These are phyloP conservation scores for Ceratobasidium sp. DNA, from an alignment of 1,284 basidiomycete species.

Conservation along the genomic window DNA sequence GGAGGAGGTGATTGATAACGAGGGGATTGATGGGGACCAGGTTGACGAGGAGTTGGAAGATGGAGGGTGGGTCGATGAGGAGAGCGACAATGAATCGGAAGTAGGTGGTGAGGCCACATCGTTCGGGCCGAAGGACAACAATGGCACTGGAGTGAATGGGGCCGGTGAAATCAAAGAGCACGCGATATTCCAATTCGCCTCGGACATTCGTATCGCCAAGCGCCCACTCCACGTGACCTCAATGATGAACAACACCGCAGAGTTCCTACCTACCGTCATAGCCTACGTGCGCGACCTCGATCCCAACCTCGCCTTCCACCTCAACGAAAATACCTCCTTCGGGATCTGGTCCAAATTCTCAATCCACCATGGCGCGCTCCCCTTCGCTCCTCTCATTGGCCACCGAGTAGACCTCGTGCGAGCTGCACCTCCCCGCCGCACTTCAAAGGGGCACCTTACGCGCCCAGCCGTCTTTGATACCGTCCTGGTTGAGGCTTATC, in stretches of 20 bases:
- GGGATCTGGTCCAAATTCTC: neutral
- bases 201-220: neutral
- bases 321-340: neutral
- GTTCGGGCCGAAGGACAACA: neutral
- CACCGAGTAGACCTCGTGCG: neutral
- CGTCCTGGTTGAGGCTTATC: neutral
- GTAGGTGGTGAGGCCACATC: no score
- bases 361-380: neutral
- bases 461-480: conserved; percentile 1
- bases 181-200: neutral
- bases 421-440: neutral
- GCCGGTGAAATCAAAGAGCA: neutral
- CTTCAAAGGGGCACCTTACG: neutral
- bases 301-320: neutral
- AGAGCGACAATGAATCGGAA: no score
- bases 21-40: neutral
- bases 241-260: neutral
- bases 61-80: neutral
- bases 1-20: neutral
- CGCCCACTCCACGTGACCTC: neutral
- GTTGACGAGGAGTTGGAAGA: neutral
- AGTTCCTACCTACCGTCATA: neutral
- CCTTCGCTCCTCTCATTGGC: neutral
- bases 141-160: neutral
- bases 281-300: neutral